A percentile compares a stretch with the other conserved stretches of the same genome.
phyloP scores from a whole-genome alignment of 2,329 filamentous ascomycete genomes.

The Phialophora verrucosa region DNA sequence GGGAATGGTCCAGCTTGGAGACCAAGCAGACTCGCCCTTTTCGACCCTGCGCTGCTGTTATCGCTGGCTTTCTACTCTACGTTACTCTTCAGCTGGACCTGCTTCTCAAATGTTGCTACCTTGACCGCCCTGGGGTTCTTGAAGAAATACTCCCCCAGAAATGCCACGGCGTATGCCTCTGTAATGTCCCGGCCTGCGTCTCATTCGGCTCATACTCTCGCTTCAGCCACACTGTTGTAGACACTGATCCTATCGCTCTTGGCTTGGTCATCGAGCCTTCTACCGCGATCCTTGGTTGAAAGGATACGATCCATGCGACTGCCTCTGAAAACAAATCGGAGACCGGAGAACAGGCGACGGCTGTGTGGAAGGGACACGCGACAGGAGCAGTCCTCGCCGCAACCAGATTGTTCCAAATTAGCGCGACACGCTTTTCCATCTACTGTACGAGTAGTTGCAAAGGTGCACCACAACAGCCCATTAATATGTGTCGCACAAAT shows the following conservation, averaged over 20 bases:
- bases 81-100: neutral
- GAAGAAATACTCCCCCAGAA: neutral
- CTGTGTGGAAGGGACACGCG: too few relatives aligned
- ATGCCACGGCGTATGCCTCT: neutral
- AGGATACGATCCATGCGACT: too few relatives aligned
- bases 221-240: neutral
- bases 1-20: neutral
- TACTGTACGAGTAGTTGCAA: too few relatives aligned
- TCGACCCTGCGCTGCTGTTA: too few relatives aligned
- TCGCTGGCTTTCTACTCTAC: neutral
- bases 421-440: too few relatives aligned
- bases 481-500: too few relatives aligned
- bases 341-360: too few relatives aligned
- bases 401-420: too few relatives aligned
- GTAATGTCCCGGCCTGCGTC: neutral
- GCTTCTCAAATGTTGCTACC: neutral
- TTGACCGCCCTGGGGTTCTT: neutral
- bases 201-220: neutral
- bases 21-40: neutral
- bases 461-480: too few relatives aligned
- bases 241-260: neutral
- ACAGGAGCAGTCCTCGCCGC: too few relatives aligned
- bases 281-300: too few relatives aligned
- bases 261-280: neutral
- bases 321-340: too few relatives aligned